Percentiles rank a stretch among this genome's conserved stretches.
phyloP scores from a whole-genome alignment of 169 alveolate species.

The Plasmodium blacklocki region DNA sequence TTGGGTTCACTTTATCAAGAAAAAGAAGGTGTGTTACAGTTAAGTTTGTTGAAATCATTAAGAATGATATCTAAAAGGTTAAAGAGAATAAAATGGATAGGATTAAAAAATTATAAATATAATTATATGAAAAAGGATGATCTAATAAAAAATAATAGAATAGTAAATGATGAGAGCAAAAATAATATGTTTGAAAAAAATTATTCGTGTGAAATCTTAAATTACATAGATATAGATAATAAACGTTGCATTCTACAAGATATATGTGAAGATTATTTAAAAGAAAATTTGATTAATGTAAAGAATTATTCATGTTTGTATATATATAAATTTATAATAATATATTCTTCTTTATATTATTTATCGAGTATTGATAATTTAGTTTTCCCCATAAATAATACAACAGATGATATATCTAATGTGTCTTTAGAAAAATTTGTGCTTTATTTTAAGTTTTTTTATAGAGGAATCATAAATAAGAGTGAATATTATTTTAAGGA shows the following conservation, averaged over 20 bases:
- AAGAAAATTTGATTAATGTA: conserved; percentile 9
- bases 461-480: conserved; percentile 11
- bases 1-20: conserved; percentile 58
- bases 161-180: background rate
- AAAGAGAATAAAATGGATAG: conserved; percentile 10
- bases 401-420: conserved; percentile 1
- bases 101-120: background rate
- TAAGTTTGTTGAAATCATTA: conserved; percentile 32
- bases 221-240: conserved; percentile 15
- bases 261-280: conserved; percentile 45
- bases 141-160: background rate
- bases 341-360: conserved; percentile 32
- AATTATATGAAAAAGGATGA: background rate
- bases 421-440: background rate
- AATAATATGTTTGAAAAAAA: background rate
- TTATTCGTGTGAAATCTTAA: background rate
- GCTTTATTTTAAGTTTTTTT: conserved; percentile 16
- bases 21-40: conserved; percentile 44
- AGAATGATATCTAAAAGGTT: conserved; percentile 45
- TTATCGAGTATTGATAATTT: conserved; percentile 9
- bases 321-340: conserved; percentile 40
- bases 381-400: conserved; percentile 25
- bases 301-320: conserved; percentile 51
- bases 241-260: conserved; percentile 9
- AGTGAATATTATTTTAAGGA: conserved; percentile 49